Percentiles rank a stretch among this genome's conserved stretches.
These are phyloP conservation scores for Gracilaria gracilis DNA, from an alignment of 23 red algal species.

Conservation along the genomic window DNA sequence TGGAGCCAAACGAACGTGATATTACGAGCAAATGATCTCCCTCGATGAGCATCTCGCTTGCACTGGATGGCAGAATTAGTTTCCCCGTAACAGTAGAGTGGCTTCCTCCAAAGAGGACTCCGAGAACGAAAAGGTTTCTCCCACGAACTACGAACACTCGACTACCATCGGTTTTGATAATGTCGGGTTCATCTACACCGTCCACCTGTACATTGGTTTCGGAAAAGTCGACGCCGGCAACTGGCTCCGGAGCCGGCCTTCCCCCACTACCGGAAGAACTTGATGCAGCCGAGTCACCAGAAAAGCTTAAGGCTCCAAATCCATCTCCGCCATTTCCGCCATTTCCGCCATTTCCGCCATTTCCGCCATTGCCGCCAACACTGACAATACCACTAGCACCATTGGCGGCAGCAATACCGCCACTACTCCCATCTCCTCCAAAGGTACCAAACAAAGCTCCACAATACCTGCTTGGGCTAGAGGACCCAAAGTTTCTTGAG, in stretches of 20 bases:
- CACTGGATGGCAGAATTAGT: slow-evolving; percentile 17
- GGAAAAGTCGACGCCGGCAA: slow-evolving; percentile 54
- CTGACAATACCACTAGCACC: background rate
- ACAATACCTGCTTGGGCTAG: background rate
- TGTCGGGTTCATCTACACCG: slow-evolving; percentile 70
- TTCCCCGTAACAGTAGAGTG: background rate
- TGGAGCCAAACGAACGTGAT: slow-evolving; percentile 4
- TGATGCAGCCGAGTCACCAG: too few relatives aligned
- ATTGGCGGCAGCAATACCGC: background rate
- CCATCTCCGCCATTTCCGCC: background rate
- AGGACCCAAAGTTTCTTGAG: background rate
- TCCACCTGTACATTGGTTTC: slow-evolving; percentile 54
- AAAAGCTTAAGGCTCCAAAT: too few relatives aligned
- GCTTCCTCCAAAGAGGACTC: slow-evolving; percentile 5
- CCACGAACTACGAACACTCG: slow-evolving; percentile 48
- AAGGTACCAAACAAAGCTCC: too few relatives aligned
- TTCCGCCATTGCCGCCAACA: background rate
- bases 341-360: background rate
- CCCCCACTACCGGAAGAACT: background rate
- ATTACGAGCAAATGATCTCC: slow-evolving; percentile 59
- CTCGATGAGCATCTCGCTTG: slow-evolving; percentile 63
- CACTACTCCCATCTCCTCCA: background rate
- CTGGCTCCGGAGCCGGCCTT: background rate
- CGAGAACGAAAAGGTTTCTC: slow-evolving; percentile 18
- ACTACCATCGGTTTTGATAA: slow-evolving; percentile 69